These are phyloP conservation scores for Trametes meyenii DNA, from an alignment of 768 basidiomycete genomes.

Conservation along the genomic window DNA sequence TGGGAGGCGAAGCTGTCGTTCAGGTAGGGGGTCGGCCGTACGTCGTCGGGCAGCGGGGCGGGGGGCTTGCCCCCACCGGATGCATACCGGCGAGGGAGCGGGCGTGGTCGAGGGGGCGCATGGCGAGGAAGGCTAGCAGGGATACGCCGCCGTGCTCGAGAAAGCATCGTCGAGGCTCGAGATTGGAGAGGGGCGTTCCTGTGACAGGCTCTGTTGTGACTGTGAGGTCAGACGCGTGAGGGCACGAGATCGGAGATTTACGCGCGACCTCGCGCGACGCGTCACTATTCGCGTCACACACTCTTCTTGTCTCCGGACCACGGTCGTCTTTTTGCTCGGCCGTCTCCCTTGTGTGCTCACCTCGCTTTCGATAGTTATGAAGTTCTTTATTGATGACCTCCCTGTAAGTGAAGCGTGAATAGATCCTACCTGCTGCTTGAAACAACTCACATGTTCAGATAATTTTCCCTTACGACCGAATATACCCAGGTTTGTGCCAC, in stretches of 20 bases:
- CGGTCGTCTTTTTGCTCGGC: slow-evolving; percentile 11
- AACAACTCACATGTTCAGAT: slow-evolving; percentile 49
- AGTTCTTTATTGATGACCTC: slow-evolving; percentile 41
- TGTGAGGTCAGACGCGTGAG: neutral
- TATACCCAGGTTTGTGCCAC: slow-evolving; percentile 79
- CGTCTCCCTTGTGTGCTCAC: neutral
- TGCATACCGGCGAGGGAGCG: slow-evolving; percentile 8
- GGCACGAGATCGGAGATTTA: slow-evolving; percentile 4
- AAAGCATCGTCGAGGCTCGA: slow-evolving; percentile 28
- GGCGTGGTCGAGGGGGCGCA: neutral
- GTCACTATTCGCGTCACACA: slow-evolving; percentile 9
- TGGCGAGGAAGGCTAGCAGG: slow-evolving; percentile 11
- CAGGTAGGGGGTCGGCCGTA: slow-evolving; percentile 16
- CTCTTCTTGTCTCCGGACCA: slow-evolving; percentile 22
- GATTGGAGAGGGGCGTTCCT: neutral
- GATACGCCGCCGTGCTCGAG: slow-evolving; percentile 23
- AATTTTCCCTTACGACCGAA: slow-evolving; percentile 91
- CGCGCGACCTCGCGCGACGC: slow-evolving; percentile 14
- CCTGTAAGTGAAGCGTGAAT: slow-evolving; percentile 43
- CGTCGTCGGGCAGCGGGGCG: slow-evolving; percentile 5
- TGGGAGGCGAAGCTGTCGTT: slow-evolving; percentile 39
- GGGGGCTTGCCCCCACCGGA: slow-evolving; percentile 18
- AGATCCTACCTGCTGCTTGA: slow-evolving; percentile 10
- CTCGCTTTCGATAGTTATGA: slow-evolving; percentile 30
- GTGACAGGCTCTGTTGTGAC: slow-evolving; percentile 13